Evolutionary conservation across 106 monocot species (phyloP).

Genomic region (Platanthera zijinensis): DNA sequence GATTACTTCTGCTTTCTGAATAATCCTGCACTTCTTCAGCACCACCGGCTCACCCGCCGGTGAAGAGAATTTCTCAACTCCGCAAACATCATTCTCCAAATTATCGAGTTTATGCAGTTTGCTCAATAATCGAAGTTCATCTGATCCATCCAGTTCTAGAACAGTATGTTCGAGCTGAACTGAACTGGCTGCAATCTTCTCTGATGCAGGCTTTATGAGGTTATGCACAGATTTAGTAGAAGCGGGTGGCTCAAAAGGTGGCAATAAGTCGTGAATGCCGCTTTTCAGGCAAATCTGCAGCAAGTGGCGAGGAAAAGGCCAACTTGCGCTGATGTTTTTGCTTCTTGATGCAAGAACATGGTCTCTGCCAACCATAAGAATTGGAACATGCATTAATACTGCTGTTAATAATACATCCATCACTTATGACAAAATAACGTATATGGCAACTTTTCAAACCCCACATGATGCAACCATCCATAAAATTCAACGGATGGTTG

Average conservation of each 20-base stretch:
- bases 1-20: slow-evolving; percentile 11
- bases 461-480: background rate
- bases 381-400: background rate
- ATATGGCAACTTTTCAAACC: slow-evolving; percentile 7
- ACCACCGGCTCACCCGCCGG: background rate
- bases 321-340: slow-evolving; percentile 46
- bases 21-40: slow-evolving; percentile 41
- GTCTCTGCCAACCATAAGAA: slow-evolving; percentile 36
- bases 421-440: background rate
- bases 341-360: slow-evolving; percentile 62
- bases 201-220: background rate
- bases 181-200: background rate
- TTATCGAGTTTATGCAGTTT: background rate
- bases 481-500: slow-evolving; percentile 7
- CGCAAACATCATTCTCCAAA: background rate
- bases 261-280: slow-evolving; percentile 54
- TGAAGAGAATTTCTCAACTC: background rate
- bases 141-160: background rate
- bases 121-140: background rate
- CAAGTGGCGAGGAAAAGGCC: slow-evolving; percentile 66
- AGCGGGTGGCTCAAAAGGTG: slow-evolving; percentile 82
- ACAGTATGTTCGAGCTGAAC: background rate
- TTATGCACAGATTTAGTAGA: slow-evolving; percentile 28
- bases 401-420: background rate
- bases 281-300: slow-evolving; percentile 64